Evolutionary conservation across 352 stramenopile genomes (phyloP).

Genomic region (Elongisporangium anandrum): DNA sequence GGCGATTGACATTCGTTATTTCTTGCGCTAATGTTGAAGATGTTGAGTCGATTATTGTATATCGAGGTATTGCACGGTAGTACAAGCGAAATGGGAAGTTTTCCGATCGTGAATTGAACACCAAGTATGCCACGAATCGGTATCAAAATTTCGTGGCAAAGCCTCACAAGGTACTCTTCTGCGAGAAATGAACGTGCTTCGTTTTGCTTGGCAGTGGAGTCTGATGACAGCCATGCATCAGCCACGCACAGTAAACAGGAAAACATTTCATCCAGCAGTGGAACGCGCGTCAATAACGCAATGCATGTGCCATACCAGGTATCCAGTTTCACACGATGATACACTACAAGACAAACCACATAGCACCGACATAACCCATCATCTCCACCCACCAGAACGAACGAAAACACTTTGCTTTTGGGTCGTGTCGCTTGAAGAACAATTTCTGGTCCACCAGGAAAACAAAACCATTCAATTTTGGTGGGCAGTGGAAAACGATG

Average conservation of each 20-base stretch:
- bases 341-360: slow-evolving; percentile 66
- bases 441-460: slow-evolving; percentile 62
- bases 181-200: slow-evolving; percentile 5
- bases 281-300: slow-evolving; percentile 65
- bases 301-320: slow-evolving; percentile 70
- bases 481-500: slow-evolving; percentile 66
- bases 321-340: slow-evolving; percentile 34
- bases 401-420: slow-evolving; percentile 63
- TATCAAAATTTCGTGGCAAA: slow-evolving; percentile 55
- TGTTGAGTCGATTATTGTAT: slow-evolving; percentile 23
- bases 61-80: slow-evolving; percentile 58
- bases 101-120: slow-evolving; percentile 43
- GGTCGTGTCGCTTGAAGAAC: slow-evolving; percentile 40
- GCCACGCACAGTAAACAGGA: slow-evolving; percentile 53
- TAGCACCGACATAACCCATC: slow-evolving; percentile 72
- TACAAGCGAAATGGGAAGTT: slow-evolving; percentile 30
- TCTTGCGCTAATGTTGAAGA: slow-evolving; percentile 2
- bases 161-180: slow-evolving; percentile 32
- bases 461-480: slow-evolving; percentile 90
- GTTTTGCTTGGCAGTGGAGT: background rate
- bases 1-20: background rate
- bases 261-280: slow-evolving; percentile 49
- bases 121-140: slow-evolving; percentile 67
- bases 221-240: slow-evolving; percentile 37
- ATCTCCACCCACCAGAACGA: slow-evolving; percentile 69